Base-by-base conservation (phyloP, 768 basidiomycete species). In the Russula emetica region DNA sequence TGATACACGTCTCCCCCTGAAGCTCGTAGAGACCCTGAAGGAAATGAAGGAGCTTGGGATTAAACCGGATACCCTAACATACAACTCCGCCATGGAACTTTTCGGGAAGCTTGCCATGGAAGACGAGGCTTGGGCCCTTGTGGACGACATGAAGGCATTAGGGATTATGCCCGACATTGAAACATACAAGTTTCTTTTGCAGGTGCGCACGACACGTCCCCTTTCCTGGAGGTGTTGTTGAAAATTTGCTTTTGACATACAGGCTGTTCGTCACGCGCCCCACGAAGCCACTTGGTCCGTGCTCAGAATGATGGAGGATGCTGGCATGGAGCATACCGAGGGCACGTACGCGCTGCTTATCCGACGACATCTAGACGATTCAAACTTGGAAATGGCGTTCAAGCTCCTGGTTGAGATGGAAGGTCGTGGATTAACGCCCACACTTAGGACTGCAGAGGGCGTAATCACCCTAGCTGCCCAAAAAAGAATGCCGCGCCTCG, bases 371-470 rank as follows among this genome's bases (percentile, higher is more conserved):
- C 73, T 76, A 5, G 61, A 70, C 0, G 74, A 78, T 9, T 76
- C 77, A 45, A 85, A 88, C 67, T 70, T 90, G 22, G 92, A 94
- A 72, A 78, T 83, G 61, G 84, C 85, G 5, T 72, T 94, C 30
- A 82, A 82, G 51, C 77, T 80, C 57, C 74, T 91, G 40, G 75
- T 82, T n/a, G 76, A 82, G 52, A 85, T 91, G 84, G 79, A 80
- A 56, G 62, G 58, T 14, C 75, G 75, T 14, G 80, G 80, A 1
- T 69, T 92, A 2, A 72, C 79, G 1, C 84, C 86, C 0, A 78
- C 78, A 22, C 71, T 85, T 14, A 71, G 73, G 10, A 78, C 83
- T 5, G 79, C 80, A 0, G 80, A 85, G 64, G 75, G 72, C 11
- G 73, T 90, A 50, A 78, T 92, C 55, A 69, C 71, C 10, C 71